Evolutionary conservation across 108 stramenopile genomes (phyloP).

Genomic region (Phaeodactylum tricornutum): DNA sequence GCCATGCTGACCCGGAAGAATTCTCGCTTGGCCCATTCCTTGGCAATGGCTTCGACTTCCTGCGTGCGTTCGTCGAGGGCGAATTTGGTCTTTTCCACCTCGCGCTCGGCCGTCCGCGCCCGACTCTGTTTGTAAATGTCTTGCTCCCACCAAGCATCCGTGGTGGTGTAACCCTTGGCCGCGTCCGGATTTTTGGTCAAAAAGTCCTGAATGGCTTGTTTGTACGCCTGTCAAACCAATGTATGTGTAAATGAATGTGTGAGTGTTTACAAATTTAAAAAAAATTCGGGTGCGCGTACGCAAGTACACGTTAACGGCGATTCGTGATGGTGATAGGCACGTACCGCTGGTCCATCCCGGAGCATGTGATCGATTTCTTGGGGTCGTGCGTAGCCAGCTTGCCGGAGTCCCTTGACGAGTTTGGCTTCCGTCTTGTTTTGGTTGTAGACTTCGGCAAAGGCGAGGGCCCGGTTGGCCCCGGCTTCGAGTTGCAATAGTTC

Average conservation of each 20-base stretch:
- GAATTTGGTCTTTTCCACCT: constrained; percentile 26
- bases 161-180: constrained; percentile 20
- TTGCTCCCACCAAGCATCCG: constrained; percentile 42
- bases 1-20: constrained; percentile 47
- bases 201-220: constrained; percentile 28
- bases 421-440: constrained; percentile 38
- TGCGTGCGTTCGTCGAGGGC: constrained; percentile 28
- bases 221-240: constrained; percentile 23
- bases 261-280: neutral
- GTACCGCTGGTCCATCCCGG: constrained; percentile 39
- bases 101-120: constrained; percentile 23
- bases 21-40: constrained; percentile 73
- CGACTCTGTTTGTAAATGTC: constrained; percentile 13
- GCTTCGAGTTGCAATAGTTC: constrained; percentile 64
- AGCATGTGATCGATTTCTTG: constrained; percentile 82
- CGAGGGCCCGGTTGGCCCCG: constrained; percentile 38
- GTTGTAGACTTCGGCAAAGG: constrained; percentile 28
- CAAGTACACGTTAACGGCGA: constrained; percentile 1
- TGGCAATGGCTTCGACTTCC: constrained; percentile 52
- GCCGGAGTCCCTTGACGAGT: constrained; percentile 64
- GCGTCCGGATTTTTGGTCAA: constrained; percentile 21
- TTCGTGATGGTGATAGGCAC: no score
- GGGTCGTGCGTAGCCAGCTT: constrained; percentile 58
- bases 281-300: no score
- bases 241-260: no score